Evolutionary conservation across 2,329 filamentous ascomycete species (phyloP).

Genomic region (Cryphonectria naterciae): DNA sequence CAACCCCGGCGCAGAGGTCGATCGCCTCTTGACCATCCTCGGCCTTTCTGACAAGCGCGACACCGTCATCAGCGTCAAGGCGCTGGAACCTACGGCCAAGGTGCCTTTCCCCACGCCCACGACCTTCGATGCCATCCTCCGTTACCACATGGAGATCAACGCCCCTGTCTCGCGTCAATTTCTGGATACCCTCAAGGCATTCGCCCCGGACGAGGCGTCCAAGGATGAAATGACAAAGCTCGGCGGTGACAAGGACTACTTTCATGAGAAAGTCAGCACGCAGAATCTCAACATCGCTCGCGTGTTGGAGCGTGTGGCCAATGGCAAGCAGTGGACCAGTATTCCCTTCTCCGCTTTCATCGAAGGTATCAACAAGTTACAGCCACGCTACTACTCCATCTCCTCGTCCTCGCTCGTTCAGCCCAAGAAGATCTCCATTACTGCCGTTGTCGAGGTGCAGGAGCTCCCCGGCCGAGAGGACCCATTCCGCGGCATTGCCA

Average conservation of each 20-base stretch:
- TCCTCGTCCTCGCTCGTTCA: conserved; percentile 95
- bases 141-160: conserved; percentile 97
- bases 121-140: conserved; percentile 89
- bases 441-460: conserved; percentile 88
- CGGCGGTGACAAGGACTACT: conserved; percentile 93
- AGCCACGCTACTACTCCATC: conserved; percentile 98
- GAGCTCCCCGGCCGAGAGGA: conserved; percentile 76
- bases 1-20: conserved; percentile 89
- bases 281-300: conserved; percentile 90
- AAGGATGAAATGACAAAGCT: conserved; percentile 89
- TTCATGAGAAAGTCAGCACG: conserved; percentile 80
- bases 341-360: conserved; percentile 95
- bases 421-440: conserved; percentile 93
- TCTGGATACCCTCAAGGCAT: conserved; percentile 81
- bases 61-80: conserved; percentile 84
- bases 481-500: conserved; percentile 88
- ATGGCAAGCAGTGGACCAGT: conserved; percentile 76
- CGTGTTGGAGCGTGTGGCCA: conserved; percentile 73
- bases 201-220: conserved; percentile 80
- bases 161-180: conserved; percentile 97
- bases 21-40: conserved; percentile 81
- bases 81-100: conserved; percentile 92
- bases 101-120: conserved; percentile 97
- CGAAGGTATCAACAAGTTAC: conserved; percentile 90
- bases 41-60: conserved; percentile 77